Base-by-base conservation (phyloP, 495 filamentous ascomycete genomes). In the Aspergillus sclerotiicarbonarius region DNA sequence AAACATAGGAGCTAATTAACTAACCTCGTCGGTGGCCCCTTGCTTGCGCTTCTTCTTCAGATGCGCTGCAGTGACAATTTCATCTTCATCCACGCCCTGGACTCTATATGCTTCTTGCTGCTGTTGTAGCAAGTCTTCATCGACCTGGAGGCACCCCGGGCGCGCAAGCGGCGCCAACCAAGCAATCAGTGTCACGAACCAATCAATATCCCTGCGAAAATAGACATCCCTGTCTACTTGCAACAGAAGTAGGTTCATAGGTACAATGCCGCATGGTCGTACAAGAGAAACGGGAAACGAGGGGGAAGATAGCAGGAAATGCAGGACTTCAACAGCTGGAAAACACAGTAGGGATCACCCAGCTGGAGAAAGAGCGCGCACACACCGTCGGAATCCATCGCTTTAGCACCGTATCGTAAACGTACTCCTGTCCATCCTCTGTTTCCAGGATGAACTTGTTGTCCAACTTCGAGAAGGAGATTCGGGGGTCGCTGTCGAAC, bases 341-440 rank as follows among this genome's bases (percentile, higher is more conserved):
- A 51, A 45, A 58, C 49, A 53, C 45, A 59, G 52, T 20, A 56
- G 46, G 33, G 39, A 54, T 51, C 51, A 65, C 51, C 48, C 54
- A 62, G 53, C 53, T 33, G 43, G 29, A 43, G 52, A 51, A 20
- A 41, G 57, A 48, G 53, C 33, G 66, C 56, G 58, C 60, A 68
- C 80, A 67, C 81, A 91, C 82, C 63, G 84, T 81, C 52, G 85
- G 85, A 48, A 92, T 81, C 93, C 93, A 98, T 73, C 89, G 83
- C 76, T 84, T 86, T 55, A 88, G 66, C 12, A 71, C 80, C 10
- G 79, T 76, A 70, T 94, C 85, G 72, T 83, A 97, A 64, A 91
- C 88, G 73, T 86, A 96, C 66, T 97, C 92, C 50, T 84, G 79
- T 19, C 90, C 92, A 70, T 92, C 85, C 15, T 92, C 90, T 25